Base-by-base conservation (phyloP, 2,329 filamentous ascomycete species). In the Aspergillus neotritici region DNA sequence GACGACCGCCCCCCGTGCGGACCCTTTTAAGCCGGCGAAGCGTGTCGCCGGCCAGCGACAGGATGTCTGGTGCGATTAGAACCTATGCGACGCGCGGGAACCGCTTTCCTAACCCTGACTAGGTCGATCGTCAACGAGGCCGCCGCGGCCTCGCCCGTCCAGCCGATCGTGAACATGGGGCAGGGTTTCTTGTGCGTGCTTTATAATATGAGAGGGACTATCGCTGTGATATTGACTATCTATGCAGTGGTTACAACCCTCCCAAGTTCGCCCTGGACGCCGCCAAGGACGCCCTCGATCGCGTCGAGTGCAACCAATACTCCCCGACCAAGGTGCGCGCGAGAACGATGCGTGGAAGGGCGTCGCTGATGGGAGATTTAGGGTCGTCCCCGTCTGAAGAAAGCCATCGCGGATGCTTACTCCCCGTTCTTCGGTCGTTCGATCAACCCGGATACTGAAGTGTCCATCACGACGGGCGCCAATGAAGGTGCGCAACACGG, bases 291-390 rank as follows among this genome's bases (percentile, higher is more conserved):
- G 90, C 91, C 31, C 78, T 98, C 40, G 84, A 95, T 61, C 79
- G 82, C 40, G 91, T 98, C 15, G 93, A 97, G 54, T 96, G 91
- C 77, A 98, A 98, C 68, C 93, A 98, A 74, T 98, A 98, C 76
- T 91, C 89, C 15, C 93, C 90, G 2, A 96, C 93, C 14, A 93
- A 89, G 76, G 76, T 78, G 66, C 37, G 31, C 35, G 11, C 15
- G 15, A n/a, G n/a, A 38, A 14, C 25, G 11, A 12, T 14, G 4
- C n/a, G 25, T 13, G 25, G 5, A 38, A 12, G 12, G 13, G 8
- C n/a, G 13, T 33, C n/a, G 28, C 46, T 51, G 16, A 52, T 25
- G 11, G 21, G n/a, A 41, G 14, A 10, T 30, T 33, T 48, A 79
- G 73, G 93, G 93, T 48, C 83, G 91, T 5, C 91, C 93, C 33